Base-by-base conservation (phyloP, 441 rosid genomes). In the Lepidium campestre region DNA sequence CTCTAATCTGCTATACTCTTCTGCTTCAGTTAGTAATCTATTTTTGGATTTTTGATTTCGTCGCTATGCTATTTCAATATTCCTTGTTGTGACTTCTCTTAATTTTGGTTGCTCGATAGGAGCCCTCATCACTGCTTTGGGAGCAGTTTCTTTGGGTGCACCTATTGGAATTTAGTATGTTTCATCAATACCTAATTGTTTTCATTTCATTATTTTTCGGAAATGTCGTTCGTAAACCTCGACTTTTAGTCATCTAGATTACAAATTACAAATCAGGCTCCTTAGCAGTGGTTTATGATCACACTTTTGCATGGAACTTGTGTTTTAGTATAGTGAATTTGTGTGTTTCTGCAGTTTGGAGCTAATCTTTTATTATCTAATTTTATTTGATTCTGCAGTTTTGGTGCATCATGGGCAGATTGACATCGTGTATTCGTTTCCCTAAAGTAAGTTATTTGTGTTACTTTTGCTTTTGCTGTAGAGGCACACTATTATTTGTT, bases 71-170 rank as follows among this genome's bases (percentile, higher is more conserved):
- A 20, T 4, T 41, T 41, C 46, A 14, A 8, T 47, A 17, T 29
- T 65, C 44, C 8, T 62, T 61, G 34, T 67, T 46, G 12, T 35
- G 64, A 20, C 13, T 34, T 41, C 29, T 41, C 46, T 61, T 55
- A 46, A 31, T 46, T 53, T 66, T 60, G 11, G 47, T 23, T 62
- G 29, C n/a, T 45, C 25, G 78, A 61, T 23, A 93, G 97, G 97
- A 41, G 96, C 94, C 53, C 35, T 87, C 4, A 9, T 84, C 23
- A 88, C 81, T 82, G 87, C 86, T 61, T 50, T 86, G 63, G 94
- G 93, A 82, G 92, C 94, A 19, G 62, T 90, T 73, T 85, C 83
- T 48, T 78, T 93, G 80, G 97, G 97, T 15, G 90, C 96, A 65
- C 97, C 97, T 34, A 75, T 90, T 48, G 91, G 90, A 61, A 54